Conservation (phyloP, 345 rosid species). For the Syzygium jambos region DNA sequence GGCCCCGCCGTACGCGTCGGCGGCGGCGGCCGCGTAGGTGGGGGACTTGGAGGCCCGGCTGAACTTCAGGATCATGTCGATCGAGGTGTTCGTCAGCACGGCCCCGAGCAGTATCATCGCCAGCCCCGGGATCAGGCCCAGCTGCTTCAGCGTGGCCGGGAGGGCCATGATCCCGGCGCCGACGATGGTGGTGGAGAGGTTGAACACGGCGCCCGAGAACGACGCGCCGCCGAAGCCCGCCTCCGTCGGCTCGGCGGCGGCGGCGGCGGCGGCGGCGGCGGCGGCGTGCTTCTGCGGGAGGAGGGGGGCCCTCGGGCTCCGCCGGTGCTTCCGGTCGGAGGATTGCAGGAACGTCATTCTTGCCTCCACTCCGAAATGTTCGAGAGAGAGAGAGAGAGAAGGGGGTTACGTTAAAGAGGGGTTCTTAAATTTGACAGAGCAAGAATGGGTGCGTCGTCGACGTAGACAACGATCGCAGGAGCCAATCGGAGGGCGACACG, state of each 20-base stretch:
- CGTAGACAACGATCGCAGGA: neutral
- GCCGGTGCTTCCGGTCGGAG: constrained; percentile 31
- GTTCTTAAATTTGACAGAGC: neutral
- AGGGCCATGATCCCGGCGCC: constrained; percentile 75
- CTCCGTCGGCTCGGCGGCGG: constrained; percentile 2
- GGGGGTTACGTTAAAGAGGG: neutral
- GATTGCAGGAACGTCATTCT: constrained; percentile 24
- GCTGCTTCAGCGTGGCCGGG: constrained; percentile 44
- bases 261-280: neutral
- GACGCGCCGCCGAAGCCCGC: constrained; percentile 40
- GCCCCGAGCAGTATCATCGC: constrained; percentile 31
- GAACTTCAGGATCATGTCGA: constrained; percentile 39
- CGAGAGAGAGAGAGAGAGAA: neutral
- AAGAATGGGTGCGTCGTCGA: neutral
- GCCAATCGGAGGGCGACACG: neutral
- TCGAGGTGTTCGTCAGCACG: constrained; percentile 38
- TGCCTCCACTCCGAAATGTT: neutral
- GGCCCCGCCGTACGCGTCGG: constrained; percentile 40
- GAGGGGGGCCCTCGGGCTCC: constrained; percentile 31
- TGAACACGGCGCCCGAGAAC: constrained; percentile 51
- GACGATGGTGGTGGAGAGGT: constrained; percentile 57
- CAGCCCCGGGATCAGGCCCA: constrained; percentile 48
- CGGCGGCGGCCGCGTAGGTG: constrained; percentile 42
- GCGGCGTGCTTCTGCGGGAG: constrained; percentile 21
- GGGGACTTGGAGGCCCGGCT: constrained; percentile 43